Evolutionary conservation across 495 filamentous ascomycete species (phyloP).

Genomic region (Rhizodiscina lignyota): DNA sequence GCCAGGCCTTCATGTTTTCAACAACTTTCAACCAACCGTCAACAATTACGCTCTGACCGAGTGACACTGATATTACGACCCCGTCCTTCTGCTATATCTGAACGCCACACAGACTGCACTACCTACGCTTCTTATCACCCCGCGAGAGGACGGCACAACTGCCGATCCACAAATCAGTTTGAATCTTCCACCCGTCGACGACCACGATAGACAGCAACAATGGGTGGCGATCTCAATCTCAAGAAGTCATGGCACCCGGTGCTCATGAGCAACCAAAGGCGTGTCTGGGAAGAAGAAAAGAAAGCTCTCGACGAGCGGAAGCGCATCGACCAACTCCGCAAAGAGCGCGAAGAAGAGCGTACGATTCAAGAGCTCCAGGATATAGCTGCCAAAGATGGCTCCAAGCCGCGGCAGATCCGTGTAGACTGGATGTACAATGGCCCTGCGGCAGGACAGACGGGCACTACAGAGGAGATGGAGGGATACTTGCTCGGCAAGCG

Average conservation of each 20-base stretch:
- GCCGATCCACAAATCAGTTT: no score
- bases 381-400: slow-evolving; percentile 78
- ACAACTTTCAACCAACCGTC: no score
- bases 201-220: slow-evolving; percentile 21
- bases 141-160: no score
- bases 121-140: no score
- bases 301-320: slow-evolving; percentile 94
- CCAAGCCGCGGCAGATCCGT: slow-evolving; percentile 50
- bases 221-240: slow-evolving; percentile 16
- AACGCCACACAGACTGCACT: no score
- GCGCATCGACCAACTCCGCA: slow-evolving; percentile 66
- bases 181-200: no score
- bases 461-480: slow-evolving; percentile 85
- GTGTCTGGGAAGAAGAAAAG: slow-evolving; percentile 76
- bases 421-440: slow-evolving; percentile 98
- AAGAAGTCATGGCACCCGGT: slow-evolving; percentile 97
- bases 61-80: no score
- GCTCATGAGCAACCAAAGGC: slow-evolving; percentile 64
- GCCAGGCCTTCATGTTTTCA: no score
- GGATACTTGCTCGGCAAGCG: slow-evolving; percentile 86
- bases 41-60: no score
- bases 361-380: slow-evolving; percentile 80
- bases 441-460: slow-evolving; percentile 59
- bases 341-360: slow-evolving; percentile 89
- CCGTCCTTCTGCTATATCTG: no score